Conservation (phyloP, 306 rosid genomes). For the Fragaria iinumae region DNA sequence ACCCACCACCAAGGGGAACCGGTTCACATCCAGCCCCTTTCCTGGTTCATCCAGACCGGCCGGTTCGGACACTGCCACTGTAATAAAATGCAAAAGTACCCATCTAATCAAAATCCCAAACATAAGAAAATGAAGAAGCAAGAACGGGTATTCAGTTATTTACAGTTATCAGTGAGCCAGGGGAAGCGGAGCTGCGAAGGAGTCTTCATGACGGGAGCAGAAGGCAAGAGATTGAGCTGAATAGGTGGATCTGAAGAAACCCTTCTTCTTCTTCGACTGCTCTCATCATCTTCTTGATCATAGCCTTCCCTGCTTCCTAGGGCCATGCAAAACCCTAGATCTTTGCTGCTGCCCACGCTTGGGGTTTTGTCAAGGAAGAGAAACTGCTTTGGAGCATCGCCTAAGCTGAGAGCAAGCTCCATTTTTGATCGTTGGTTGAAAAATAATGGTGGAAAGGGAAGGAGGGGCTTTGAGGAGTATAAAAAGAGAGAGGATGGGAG, state of each 20-base stretch:
- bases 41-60: conserved; percentile 41
- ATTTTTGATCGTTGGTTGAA: conserved; percentile 21
- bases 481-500: conserved; percentile 16
- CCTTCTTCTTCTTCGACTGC: conserved; percentile 1
- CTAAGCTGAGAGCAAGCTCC: conserved; percentile 88
- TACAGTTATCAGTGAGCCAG: conserved; percentile 72
- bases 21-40: conserved; percentile 62
- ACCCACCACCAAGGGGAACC: conserved; percentile 25
- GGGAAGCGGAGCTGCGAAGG: conserved; percentile 52
- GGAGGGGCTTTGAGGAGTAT: conserved; percentile 2
- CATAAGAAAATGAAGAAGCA: background rate
- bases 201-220: conserved; percentile 44
- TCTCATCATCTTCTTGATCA: conserved; percentile 16
- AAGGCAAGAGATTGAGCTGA: conserved; percentile 84
- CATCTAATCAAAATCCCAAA: background rate
- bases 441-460: conserved; percentile 7
- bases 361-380: conserved; percentile 42
- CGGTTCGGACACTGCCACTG: conserved; percentile 51
- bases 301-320: conserved; percentile 33
- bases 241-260: conserved; percentile 66
- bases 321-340: conserved; percentile 49
- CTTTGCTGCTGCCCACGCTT: conserved; percentile 30
- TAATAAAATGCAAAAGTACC: background rate
- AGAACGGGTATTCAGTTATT: conserved; percentile 12
- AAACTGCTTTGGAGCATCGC: conserved; percentile 58